Percentiles rank a stretch among this genome's conserved stretches.
Evolutionary conservation across 306 rosid genomes (phyloP).

Genomic region (Ormosia emarginata): DNA sequence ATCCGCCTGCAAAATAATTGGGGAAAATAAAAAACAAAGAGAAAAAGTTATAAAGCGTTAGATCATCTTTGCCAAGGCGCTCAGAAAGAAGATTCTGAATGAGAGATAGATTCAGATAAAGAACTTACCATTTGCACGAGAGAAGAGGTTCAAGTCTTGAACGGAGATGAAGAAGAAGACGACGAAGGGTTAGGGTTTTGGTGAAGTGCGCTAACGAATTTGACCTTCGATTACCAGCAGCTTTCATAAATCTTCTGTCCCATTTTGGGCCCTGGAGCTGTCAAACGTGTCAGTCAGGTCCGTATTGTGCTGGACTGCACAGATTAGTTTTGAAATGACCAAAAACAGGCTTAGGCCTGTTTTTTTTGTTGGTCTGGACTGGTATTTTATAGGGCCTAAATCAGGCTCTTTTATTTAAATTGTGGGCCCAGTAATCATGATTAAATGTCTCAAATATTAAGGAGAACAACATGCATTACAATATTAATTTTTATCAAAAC

Average conservation of each 20-base stretch:
- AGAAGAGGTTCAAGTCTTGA: neutral
- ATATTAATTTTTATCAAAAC: no score
- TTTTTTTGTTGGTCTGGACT: no score
- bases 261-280: neutral
- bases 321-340: no score
- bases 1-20: constrained; percentile 57
- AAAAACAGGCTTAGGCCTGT: no score
- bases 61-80: neutral
- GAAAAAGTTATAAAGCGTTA: neutral
- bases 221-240: neutral
- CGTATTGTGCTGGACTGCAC: neutral
- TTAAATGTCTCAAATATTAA: no score
- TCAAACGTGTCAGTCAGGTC: neutral
- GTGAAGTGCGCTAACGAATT: neutral
- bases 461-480: no score
- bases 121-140: constrained; percentile 45
- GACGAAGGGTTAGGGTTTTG: constrained; percentile 41
- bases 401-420: no score
- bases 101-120: neutral
- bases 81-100: neutral
- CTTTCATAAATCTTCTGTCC: neutral
- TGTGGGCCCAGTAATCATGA: no score
- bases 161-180: neutral
- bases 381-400: no score
- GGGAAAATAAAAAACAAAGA: neutral